A percentile compares a stretch with the other conserved stretches of the same genome.
These are phyloP conservation scores for Saturnispora saitoi DNA, from an alignment of 805 yeast genomes.

Conservation along the genomic window DNA sequence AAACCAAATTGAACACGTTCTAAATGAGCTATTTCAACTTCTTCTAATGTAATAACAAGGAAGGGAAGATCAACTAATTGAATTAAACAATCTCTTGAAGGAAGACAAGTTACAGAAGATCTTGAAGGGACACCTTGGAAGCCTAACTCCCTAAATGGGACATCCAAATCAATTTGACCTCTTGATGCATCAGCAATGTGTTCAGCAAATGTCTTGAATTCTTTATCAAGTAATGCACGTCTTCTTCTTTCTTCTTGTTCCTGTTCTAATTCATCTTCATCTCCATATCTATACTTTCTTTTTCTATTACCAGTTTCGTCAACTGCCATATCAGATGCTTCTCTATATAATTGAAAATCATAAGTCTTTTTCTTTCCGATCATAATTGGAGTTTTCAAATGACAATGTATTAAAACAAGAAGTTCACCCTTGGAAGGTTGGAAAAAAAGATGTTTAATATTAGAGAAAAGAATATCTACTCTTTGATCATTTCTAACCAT, in stretches of 20 bases:
- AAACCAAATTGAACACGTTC: conserved; percentile 97
- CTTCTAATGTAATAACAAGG: conserved; percentile 81
- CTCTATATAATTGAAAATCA: conserved; percentile 94
- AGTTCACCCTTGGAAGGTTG: conserved; percentile 95
- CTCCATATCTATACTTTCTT: conserved; percentile 83
- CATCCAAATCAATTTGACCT: conserved; percentile 79
- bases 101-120: conserved; percentile 90
- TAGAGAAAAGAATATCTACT: conserved; percentile 81
- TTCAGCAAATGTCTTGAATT: conserved; percentile 83
- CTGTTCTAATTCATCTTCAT: conserved; percentile 96
- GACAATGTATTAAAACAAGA: conserved; percentile 86
- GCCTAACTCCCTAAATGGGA: conserved; percentile 92
- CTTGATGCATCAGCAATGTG: conserved; percentile 81
- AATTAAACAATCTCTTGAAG: conserved; percentile 92
- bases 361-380: conserved; percentile 92
- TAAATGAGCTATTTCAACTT: conserved; percentile 87
- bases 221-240: conserved; percentile 83
- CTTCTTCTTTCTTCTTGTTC: conserved; percentile 97
- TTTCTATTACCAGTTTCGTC: conserved; percentile 96
- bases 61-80: conserved; percentile 95
- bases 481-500: conserved; percentile 76
- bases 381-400: conserved; percentile 85
- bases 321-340: conserved; percentile 90
- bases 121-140: conserved; percentile 97
- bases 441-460: conserved; percentile 87